Percentiles rank a stretch among this genome's conserved stretches.
Evolutionary conservation across 176 grass and related monocot species (phyloP).

Genomic region (Avena sativa): DNA sequence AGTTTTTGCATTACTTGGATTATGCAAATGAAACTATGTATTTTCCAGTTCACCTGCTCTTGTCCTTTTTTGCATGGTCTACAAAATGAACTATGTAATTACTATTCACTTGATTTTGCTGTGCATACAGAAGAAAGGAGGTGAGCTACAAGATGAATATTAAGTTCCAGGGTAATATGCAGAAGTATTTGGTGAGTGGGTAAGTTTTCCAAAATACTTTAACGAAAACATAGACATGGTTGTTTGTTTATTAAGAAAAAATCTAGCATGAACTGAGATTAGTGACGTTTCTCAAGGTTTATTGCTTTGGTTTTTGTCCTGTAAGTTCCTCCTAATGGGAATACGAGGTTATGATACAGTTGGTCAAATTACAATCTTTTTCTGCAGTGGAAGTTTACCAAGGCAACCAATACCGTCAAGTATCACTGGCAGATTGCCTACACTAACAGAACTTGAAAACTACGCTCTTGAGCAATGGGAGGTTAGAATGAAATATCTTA

Average conservation of each 20-base stretch:
- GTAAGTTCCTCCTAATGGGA: neutral
- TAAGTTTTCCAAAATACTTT: conserved; percentile 39
- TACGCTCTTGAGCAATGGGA: conserved; percentile 93
- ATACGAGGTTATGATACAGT: conserved; percentile 14
- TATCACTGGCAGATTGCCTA: conserved; percentile 72
- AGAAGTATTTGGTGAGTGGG: conserved; percentile 83
- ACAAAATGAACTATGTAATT: conserved; percentile 8
- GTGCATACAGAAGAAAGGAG: conserved; percentile 69
- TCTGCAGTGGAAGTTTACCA: conserved; percentile 77
- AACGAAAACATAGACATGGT: neutral
- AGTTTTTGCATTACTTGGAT: neutral
- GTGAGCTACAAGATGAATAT: conserved; percentile 85
- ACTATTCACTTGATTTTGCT: conserved; percentile 21
- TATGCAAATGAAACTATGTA: neutral
- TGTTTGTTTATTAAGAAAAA: conserved; percentile 10
- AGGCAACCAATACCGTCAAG: conserved; percentile 73
- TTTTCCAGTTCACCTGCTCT: neutral
- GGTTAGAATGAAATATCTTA: conserved; percentile 50
- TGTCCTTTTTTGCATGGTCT: neutral
- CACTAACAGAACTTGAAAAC: conserved; percentile 68
- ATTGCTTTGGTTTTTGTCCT: conserved; percentile 11
- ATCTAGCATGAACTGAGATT: neutral
- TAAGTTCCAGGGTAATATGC: conserved; percentile 90
- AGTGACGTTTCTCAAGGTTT: conserved; percentile 5
- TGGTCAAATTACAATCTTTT: conserved; percentile 16